These are phyloP conservation scores for Fraxinus ornus DNA, from an alignment of 305 asterid species.

Conservation along the genomic window DNA sequence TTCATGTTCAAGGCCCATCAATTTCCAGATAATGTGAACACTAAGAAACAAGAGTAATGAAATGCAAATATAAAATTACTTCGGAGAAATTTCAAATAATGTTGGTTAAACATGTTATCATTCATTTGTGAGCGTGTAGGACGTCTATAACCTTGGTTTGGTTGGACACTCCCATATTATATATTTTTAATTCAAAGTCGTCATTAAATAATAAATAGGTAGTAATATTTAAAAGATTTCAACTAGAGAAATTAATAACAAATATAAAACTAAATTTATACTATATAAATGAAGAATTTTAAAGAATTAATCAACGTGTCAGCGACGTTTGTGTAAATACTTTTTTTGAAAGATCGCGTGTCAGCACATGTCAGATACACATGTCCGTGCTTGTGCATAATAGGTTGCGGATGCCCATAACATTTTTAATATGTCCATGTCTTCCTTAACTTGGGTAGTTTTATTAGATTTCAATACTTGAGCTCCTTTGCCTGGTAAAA, in stretches of 20 bases:
- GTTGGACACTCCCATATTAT: background rate
- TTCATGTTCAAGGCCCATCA: background rate
- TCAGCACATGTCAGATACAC: background rate
- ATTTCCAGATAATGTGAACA: background rate
- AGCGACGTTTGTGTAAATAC: too few species aligned
- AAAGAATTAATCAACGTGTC: background rate
- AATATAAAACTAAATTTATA: too few species aligned
- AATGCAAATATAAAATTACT: background rate
- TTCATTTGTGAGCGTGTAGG: background rate
- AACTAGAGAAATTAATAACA: too few species aligned
- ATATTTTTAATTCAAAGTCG: too few species aligned
- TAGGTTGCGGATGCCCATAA: background rate
- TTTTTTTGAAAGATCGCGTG: background rate
- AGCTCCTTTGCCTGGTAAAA: background rate
- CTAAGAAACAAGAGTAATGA: background rate
- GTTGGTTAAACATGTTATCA: background rate
- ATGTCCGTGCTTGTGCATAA: background rate
- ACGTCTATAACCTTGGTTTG: background rate
- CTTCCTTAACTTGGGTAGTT: background rate
- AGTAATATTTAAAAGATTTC: background rate
- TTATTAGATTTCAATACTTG: background rate
- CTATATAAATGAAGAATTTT: too few species aligned
- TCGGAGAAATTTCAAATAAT: background rate
- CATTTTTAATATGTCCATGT: background rate
- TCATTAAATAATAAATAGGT: too few species aligned